These are phyloP conservation scores for Halophytophthora batemanensis DNA, from an alignment of 352 stramenopile species.

Conservation along the genomic window DNA sequence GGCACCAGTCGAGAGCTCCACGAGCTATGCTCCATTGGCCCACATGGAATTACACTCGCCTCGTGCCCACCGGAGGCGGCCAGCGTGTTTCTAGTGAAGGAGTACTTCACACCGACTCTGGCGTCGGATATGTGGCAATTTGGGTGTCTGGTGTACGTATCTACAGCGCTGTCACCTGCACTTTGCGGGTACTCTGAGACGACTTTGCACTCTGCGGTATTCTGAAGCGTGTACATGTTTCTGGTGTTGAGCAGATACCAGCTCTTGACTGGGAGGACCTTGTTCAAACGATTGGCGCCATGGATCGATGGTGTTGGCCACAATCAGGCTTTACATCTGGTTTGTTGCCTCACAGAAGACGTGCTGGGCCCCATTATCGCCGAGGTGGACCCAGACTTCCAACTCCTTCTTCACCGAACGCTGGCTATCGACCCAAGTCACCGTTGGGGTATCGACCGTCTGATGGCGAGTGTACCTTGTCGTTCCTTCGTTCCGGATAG, in stretches of 20 bases:
- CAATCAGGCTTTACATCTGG: conserved; percentile 46
- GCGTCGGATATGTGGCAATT: conserved; percentile 75
- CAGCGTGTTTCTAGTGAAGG: conserved; percentile 36
- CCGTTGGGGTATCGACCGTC: conserved; percentile 46
- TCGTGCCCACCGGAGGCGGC: conserved; percentile 55
- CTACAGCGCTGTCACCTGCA: too few relatives aligned
- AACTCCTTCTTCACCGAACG: conserved; percentile 38
- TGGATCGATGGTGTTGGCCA: conserved; percentile 34
- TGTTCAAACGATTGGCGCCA: conserved; percentile 43
- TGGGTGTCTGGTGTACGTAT: conserved; percentile 61
- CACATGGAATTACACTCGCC: conserved; percentile 18
- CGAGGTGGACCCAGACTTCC: conserved; percentile 27
- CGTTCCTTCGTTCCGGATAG: too few relatives aligned
- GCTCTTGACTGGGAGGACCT: conserved; percentile 38
- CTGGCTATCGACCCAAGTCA: conserved; percentile 40
- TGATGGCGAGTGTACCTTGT: conserved; percentile 27
- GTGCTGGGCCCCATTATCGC: conserved; percentile 39
- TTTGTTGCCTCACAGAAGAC: conserved; percentile 52
- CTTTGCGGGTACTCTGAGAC: neutral
- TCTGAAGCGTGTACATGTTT: conserved; percentile 1
- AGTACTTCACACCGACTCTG: conserved; percentile 39
- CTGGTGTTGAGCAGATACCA: conserved; percentile 32
- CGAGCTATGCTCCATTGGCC: conserved; percentile 23
- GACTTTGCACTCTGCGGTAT: neutral
- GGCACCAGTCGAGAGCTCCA: conserved; percentile 39